phyloP scores from a whole-genome alignment of 2,329 filamentous ascomycete species.

The Nothophoma quercina region DNA sequence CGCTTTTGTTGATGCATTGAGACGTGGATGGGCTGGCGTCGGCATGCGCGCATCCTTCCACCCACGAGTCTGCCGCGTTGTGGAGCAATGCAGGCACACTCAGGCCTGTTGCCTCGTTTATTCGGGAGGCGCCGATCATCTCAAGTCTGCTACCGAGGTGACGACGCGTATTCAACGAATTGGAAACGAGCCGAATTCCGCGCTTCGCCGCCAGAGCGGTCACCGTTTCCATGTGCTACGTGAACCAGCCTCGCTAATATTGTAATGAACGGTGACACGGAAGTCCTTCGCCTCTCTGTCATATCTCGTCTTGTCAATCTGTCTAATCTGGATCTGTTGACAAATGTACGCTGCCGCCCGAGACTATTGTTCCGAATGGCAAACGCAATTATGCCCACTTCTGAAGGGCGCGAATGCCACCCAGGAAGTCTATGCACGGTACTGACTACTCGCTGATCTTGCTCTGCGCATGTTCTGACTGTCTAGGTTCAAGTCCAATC shows the following conservation, averaged over 20 bases:
- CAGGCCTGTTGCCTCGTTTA: neutral
- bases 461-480: too few species aligned
- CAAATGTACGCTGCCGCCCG: neutral
- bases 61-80: neutral
- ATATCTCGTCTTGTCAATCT: neutral
- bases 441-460: too few species aligned
- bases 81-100: neutral
- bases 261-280: neutral
- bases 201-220: neutral
- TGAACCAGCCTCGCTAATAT: neutral
- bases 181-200: neutral
- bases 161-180: neutral
- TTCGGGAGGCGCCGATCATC: constrained; percentile 7
- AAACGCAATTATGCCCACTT: neutral
- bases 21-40: neutral
- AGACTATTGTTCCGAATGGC: neutral
- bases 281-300: neutral
- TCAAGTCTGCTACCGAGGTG: neutral
- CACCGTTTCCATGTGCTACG: constrained; percentile 20
- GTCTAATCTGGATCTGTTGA: too few species aligned
- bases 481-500: too few species aligned
- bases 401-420: neutral
- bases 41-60: constrained; percentile 5
- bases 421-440: too few species aligned
- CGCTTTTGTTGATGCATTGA: neutral